These are phyloP conservation scores for Hyaloscypha hepaticicola DNA, from an alignment of 495 filamentous ascomycete species.

Conservation along the genomic window DNA sequence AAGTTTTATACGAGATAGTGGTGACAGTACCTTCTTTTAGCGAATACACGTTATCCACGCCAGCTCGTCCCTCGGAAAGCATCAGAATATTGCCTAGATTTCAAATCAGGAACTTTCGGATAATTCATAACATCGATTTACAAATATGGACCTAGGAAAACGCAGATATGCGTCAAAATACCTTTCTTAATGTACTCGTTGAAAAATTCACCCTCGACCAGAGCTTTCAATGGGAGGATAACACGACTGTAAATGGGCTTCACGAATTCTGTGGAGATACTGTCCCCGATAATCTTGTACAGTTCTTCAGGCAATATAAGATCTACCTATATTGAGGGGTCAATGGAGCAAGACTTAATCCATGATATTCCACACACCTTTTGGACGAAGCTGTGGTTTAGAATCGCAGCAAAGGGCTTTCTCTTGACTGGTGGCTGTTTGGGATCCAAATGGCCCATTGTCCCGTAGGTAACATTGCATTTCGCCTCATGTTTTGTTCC, in stretches of 20 bases:
- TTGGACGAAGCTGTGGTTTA: constrained; percentile 70
- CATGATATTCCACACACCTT: constrained; percentile 49
- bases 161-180: constrained; percentile 35
- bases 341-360: constrained; percentile 13
- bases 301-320: constrained; percentile 70
- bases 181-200: constrained; percentile 83
- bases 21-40: constrained; percentile 60
- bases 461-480: constrained; percentile 68
- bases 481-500: constrained; percentile 48
- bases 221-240: constrained; percentile 67
- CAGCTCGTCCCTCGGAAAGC: constrained; percentile 81
- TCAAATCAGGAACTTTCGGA: not conserved
- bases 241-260: constrained; percentile 63
- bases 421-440: constrained; percentile 69
- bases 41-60: constrained; percentile 77
- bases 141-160: not conserved
- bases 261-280: constrained; percentile 39
- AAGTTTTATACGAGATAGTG: not conserved
- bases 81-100: constrained; percentile 77
- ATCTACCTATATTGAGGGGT: constrained; percentile 58
- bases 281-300: constrained; percentile 54
- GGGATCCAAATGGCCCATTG: constrained; percentile 64
- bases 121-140: not conserved
- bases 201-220: constrained; percentile 80
- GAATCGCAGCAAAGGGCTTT: constrained; percentile 69